Evolutionary conservation across 108 stramenopile genomes (phyloP).

Genomic region (Skeletonema marinoi): DNA sequence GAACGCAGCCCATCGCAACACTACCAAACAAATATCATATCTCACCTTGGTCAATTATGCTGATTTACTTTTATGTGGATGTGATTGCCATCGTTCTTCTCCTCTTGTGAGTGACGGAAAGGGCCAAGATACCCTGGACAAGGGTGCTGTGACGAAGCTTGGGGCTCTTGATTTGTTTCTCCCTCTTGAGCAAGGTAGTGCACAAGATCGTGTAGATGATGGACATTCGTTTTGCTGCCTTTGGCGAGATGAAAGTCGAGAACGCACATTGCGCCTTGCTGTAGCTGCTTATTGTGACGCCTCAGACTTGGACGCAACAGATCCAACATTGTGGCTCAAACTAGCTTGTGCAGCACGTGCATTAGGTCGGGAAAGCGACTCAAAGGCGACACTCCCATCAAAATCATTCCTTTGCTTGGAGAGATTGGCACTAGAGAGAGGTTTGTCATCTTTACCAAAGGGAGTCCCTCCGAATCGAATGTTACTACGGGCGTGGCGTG

Average conservation of each 20-base stretch:
- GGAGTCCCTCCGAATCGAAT: slow-evolving; percentile 76
- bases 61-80: slow-evolving; percentile 72
- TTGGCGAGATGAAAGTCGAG: slow-evolving; percentile 45
- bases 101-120: not conserved
- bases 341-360: slow-evolving; percentile 68
- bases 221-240: slow-evolving; percentile 33
- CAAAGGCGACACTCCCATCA: slow-evolving; percentile 5
- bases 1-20: slow-evolving; percentile 58
- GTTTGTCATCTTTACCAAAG: slow-evolving; percentile 47
- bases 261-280: slow-evolving; percentile 66
- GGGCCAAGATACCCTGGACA: slow-evolving; percentile 49
- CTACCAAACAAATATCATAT: slow-evolving; percentile 67
- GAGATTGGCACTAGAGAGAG: slow-evolving; percentile 71
- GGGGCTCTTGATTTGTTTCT: slow-evolving; percentile 22
- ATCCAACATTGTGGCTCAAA: slow-evolving; percentile 84
- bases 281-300: slow-evolving; percentile 78
- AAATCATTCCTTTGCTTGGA: slow-evolving; percentile 64
- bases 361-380: slow-evolving; percentile 46
- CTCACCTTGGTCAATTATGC: slow-evolving; percentile 80
- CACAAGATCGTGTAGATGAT: not conserved
- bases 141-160: slow-evolving; percentile 59
- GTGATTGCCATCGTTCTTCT: slow-evolving; percentile 18
- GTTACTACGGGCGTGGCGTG: slow-evolving; percentile 54
- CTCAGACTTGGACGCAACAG: slow-evolving; percentile 69
- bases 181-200: not conserved